phyloP scores from a whole-genome alignment of 495 filamentous ascomycete species.

The Podospora sp. region DNA sequence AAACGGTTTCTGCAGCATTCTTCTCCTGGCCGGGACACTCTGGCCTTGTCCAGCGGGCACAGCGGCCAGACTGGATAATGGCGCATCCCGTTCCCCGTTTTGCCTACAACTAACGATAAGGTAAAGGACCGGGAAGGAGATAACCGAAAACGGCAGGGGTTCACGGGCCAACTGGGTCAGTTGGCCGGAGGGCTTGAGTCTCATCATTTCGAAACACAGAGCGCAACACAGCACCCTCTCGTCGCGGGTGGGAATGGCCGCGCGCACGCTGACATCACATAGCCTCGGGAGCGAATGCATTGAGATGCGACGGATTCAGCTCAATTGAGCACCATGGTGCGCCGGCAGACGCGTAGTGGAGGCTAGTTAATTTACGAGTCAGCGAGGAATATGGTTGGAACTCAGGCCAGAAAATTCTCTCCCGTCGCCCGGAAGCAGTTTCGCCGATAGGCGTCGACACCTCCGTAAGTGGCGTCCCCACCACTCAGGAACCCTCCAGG shows the following conservation, averaged over 20 bases:
- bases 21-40: not conserved
- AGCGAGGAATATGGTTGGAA: not conserved
- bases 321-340: not conserved
- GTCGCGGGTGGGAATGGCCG: not conserved
- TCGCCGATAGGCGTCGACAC: not conserved
- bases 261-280: constrained; percentile 4
- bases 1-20: not conserved
- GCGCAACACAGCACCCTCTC: not conserved
- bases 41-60: not conserved
- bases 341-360: not conserved
- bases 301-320: not conserved
- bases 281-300: constrained; percentile 1
- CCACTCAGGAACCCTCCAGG: not conserved
- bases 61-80: constrained; percentile 3
- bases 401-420: not conserved
- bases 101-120: constrained; percentile 15
- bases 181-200: constrained; percentile 16
- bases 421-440: not conserved
- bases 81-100: constrained; percentile 7
- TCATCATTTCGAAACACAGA: constrained; percentile 21
- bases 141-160: constrained; percentile 21
- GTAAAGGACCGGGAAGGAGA: constrained; percentile 14
- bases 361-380: not conserved
- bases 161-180: constrained; percentile 23
- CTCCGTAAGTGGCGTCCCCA: not conserved